phyloP scores from a whole-genome alignment of 73 alveolate species.

The Stentor coeruleus region DNA sequence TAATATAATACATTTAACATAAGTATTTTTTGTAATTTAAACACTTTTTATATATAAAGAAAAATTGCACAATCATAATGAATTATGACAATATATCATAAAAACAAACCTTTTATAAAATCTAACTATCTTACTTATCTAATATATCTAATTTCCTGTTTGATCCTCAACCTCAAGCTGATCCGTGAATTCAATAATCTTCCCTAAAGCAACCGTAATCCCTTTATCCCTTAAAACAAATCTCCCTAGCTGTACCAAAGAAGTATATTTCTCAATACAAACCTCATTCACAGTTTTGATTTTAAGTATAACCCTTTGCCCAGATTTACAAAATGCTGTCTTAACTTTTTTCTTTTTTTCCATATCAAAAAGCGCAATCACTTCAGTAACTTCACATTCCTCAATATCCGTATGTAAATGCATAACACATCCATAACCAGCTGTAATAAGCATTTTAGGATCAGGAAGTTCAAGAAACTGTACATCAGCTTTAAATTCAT shows the following conservation, averaged over 20 bases:
- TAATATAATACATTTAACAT: too few species aligned
- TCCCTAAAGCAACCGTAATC: constrained; percentile 42
- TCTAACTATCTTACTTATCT: too few species aligned
- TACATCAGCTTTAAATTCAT: constrained; percentile 51
- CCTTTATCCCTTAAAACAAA: constrained; percentile 83
- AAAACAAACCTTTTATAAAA: too few species aligned
- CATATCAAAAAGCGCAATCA: constrained; percentile 50
- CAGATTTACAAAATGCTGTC: constrained; percentile 22
- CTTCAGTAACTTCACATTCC: constrained; percentile 72
- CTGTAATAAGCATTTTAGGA: constrained; percentile 50
- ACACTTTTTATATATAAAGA: too few species aligned
- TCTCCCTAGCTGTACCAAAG: constrained; percentile 64
- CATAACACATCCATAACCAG: constrained; percentile 60
- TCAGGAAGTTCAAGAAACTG: constrained; percentile 45
- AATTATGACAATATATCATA: too few species aligned
- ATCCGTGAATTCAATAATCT: too few species aligned
- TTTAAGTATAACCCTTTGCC: neutral
- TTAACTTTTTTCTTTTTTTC: constrained; percentile 62
- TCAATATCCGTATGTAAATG: constrained; percentile 87
- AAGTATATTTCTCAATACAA: constrained; percentile 21
- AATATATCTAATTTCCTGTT: too few species aligned
- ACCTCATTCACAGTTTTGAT: neutral
- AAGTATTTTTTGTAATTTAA: too few species aligned
- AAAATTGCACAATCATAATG: too few species aligned
- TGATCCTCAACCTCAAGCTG: too few species aligned